Percentiles rank a stretch among this genome's conserved stretches.
These are phyloP conservation scores for Talaromyces sp. DNA, from an alignment of 2,329 filamentous ascomycete genomes.

Conservation along the genomic window DNA sequence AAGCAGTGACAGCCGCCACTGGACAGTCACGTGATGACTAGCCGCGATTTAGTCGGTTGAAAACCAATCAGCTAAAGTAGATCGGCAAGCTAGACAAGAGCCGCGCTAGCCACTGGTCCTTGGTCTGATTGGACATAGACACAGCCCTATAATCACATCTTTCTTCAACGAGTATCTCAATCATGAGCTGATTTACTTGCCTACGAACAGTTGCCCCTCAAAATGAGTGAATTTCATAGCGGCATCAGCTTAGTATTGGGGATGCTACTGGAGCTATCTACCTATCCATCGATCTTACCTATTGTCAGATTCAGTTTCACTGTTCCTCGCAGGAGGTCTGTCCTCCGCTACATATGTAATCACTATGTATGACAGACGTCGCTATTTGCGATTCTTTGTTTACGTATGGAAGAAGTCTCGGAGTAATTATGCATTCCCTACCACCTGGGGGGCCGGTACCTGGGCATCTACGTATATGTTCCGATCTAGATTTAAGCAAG, in stretches of 20 bases:
- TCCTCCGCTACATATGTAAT: too few species aligned
- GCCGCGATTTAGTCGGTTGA: neutral
- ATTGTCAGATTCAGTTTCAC: neutral
- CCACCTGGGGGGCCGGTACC: neutral
- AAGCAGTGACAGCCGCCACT: neutral
- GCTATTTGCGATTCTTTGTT: neutral
- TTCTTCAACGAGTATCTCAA: neutral
- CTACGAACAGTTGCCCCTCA: too few species aligned
- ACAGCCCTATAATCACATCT: neutral
- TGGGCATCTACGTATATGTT: neutral
- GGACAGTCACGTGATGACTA: neutral
- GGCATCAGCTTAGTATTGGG: too few species aligned
- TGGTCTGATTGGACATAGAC: neutral
- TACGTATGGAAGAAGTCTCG: neutral
- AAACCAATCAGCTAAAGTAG: neutral
- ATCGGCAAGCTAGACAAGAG: neutral
- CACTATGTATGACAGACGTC: neutral
- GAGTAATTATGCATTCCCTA: neutral
- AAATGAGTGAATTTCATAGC: too few species aligned
- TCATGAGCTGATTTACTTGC: neutral
- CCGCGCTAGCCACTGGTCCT: neutral
- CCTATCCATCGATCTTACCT: neutral
- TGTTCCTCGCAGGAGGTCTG: neutral
- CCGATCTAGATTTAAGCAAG: constrained; percentile 5
- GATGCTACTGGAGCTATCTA: neutral